These are phyloP conservation scores for Chamaecrista fasciculata DNA, from an alignment of 306 rosid genomes.

Conservation along the genomic window DNA sequence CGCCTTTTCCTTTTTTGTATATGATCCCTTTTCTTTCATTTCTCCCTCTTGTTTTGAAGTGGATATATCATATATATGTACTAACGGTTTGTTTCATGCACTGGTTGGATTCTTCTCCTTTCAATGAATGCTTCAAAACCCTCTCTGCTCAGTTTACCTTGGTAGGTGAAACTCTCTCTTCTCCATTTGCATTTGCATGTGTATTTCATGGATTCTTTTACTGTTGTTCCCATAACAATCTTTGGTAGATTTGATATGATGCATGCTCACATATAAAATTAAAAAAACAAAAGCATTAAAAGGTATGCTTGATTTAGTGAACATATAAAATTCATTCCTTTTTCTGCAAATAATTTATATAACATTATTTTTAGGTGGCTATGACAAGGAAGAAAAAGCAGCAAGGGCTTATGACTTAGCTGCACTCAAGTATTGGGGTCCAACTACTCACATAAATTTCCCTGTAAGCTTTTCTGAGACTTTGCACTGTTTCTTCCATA, in stretches of 20 bases:
- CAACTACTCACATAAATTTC: slow-evolving; percentile 94
- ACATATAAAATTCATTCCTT: slow-evolving; percentile 12
- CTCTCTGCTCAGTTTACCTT: slow-evolving; percentile 74
- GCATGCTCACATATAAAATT: slow-evolving; percentile 10
- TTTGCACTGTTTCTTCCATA: slow-evolving; percentile 14
- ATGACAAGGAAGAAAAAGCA: slow-evolving; percentile 98
- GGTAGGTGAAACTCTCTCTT: slow-evolving; percentile 69
- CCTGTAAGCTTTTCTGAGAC: slow-evolving; percentile 59
- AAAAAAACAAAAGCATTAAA: slow-evolving; percentile 33
- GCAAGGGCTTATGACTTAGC: slow-evolving; percentile 98
- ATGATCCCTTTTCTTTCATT: neutral
- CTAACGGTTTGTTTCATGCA: slow-evolving; percentile 52
- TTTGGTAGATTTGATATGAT: neutral
- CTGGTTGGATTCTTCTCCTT: slow-evolving; percentile 42
- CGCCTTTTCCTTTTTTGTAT: neutral
- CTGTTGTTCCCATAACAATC: slow-evolving; percentile 24
- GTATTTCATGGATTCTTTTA: slow-evolving; percentile 25
- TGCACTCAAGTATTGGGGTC: slow-evolving; percentile 99
- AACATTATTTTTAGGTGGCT: slow-evolving; percentile 69
- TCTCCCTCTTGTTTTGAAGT: slow-evolving; percentile 28
- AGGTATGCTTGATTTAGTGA: slow-evolving; percentile 37
- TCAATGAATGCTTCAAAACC: slow-evolving; percentile 46
- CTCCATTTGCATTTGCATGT: slow-evolving; percentile 26
- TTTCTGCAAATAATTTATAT: slow-evolving; percentile 32
- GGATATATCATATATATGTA: slow-evolving; percentile 35